Evolutionary conservation across 495 filamentous ascomycete genomes (phyloP).

Genomic region (Evernia prunastri): DNA sequence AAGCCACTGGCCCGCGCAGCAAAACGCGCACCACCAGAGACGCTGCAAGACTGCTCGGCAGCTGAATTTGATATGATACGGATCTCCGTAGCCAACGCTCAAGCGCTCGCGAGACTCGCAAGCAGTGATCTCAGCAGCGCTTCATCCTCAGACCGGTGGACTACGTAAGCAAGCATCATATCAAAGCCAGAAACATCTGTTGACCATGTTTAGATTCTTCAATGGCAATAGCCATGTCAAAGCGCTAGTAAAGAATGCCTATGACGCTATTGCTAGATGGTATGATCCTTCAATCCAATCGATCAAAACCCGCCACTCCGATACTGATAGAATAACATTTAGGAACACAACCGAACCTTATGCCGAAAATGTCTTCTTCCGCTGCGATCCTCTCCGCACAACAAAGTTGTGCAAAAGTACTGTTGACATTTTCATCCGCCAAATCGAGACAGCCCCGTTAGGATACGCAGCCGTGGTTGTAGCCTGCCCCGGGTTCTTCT

Average conservation of each 20-base stretch:
- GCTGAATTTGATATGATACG: background rate
- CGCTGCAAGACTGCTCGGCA: background rate
- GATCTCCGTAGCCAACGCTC: too few species aligned
- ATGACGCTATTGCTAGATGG: background rate
- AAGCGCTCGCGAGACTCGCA: too few species aligned
- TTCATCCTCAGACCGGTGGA: slow-evolving; percentile 4
- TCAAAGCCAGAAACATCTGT: background rate
- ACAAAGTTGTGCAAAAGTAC: too few species aligned
- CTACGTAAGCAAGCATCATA: background rate
- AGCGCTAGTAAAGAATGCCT: background rate
- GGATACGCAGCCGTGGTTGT: too few species aligned
- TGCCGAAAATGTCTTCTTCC: too few species aligned
- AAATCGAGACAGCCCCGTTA: too few species aligned
- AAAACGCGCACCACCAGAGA: too few species aligned
- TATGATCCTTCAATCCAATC: background rate
- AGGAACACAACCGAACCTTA: too few species aligned
- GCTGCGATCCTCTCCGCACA: too few species aligned
- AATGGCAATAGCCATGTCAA: background rate
- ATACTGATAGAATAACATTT: too few species aligned
- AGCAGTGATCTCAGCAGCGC: too few species aligned
- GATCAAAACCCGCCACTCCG: background rate
- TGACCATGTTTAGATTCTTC: background rate
- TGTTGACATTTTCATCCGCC: background rate
- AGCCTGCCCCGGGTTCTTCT: slow-evolving; percentile 7
- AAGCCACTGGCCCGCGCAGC: too few species aligned